phyloP scores from a whole-genome alignment of 2,329 filamentous ascomycete species.

The Arachnomyces sp. region DNA sequence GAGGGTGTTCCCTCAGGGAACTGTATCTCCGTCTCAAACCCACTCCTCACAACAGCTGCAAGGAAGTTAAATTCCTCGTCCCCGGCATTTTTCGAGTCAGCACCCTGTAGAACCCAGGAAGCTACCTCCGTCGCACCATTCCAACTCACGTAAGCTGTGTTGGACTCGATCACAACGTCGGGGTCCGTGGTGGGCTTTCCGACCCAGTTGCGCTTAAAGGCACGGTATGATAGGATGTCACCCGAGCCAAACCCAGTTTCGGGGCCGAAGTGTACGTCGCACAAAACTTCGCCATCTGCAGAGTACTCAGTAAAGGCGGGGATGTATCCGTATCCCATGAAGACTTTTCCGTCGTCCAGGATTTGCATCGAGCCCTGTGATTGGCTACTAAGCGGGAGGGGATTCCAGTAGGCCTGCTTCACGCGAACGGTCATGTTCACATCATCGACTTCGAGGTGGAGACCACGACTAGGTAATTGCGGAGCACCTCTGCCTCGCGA shows the following conservation, averaged over 20 bases:
- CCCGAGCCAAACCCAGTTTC: neutral
- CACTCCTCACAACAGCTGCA: slow-evolving; percentile 1
- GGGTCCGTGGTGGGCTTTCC: slow-evolving; percentile 6
- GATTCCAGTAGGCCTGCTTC: slow-evolving; percentile 32
- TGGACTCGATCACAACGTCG: slow-evolving; percentile 3
- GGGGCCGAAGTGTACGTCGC: slow-evolving; percentile 4
- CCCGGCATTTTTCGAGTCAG: neutral
- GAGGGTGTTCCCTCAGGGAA: no score
- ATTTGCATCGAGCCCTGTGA: slow-evolving; percentile 32
- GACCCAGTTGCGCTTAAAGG: slow-evolving; percentile 1
- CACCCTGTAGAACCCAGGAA: slow-evolving; percentile 5
- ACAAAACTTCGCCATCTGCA: slow-evolving; percentile 3
- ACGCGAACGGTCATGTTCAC: slow-evolving; percentile 37
- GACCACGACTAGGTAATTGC: slow-evolving; percentile 34
- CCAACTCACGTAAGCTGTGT: slow-evolving; percentile 10
- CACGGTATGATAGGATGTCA: slow-evolving; percentile 1
- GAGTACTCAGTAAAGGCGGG: slow-evolving; percentile 10
- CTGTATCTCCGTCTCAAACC: slow-evolving; percentile 5
- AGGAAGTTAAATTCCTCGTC: neutral
- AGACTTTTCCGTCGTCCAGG: slow-evolving; percentile 3
- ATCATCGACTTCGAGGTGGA: slow-evolving; percentile 35
- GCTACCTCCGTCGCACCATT: slow-evolving; percentile 10
- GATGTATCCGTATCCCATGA: slow-evolving; percentile 8
- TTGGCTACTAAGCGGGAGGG: slow-evolving; percentile 29
- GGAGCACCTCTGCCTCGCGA: slow-evolving; percentile 17